A percentile compares a stretch with the other conserved stretches of the same genome.
These are phyloP conservation scores for Gracilaria gracilis DNA, from an alignment of 23 red algal species.

Conservation along the genomic window DNA sequence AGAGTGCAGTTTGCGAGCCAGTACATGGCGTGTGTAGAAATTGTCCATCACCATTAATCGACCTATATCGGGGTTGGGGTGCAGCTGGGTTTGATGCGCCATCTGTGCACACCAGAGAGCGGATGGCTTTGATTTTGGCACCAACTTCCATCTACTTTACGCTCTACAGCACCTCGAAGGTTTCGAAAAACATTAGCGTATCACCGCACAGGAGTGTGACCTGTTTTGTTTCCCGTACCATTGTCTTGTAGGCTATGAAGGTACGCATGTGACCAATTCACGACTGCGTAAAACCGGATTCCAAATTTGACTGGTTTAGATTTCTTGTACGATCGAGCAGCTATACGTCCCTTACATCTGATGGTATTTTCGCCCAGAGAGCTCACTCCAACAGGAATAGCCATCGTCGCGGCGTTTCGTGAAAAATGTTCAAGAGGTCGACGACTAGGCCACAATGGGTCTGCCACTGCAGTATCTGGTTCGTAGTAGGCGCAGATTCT, in stretches of 20 bases:
- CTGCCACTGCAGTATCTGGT: neutral
- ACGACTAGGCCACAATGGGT: neutral
- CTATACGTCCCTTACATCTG: neutral
- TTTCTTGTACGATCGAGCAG: neutral
- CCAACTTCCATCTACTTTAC: neutral
- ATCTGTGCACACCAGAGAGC: neutral
- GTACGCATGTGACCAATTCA: neutral
- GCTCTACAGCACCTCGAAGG: neutral
- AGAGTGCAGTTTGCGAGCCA: neutral
- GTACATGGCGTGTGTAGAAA: neutral
- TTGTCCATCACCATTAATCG: neutral
- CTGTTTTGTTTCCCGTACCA: neutral
- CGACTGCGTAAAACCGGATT: neutral
- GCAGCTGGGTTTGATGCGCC: neutral
- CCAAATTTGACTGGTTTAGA: neutral
- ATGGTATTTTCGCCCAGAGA: neutral
- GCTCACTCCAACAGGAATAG: neutral
- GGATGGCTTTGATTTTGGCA: neutral
- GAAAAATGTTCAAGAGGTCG: neutral
- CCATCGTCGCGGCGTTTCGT: neutral
- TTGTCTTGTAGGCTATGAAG: neutral
- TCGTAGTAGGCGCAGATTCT: neutral
- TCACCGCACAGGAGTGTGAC: neutral
- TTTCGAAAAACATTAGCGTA: neutral
- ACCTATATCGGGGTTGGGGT: neutral